These are phyloP conservation scores for Penicillium occitanis DNA, from an alignment of 2,329 filamentous ascomycete species.

Conservation along the genomic window DNA sequence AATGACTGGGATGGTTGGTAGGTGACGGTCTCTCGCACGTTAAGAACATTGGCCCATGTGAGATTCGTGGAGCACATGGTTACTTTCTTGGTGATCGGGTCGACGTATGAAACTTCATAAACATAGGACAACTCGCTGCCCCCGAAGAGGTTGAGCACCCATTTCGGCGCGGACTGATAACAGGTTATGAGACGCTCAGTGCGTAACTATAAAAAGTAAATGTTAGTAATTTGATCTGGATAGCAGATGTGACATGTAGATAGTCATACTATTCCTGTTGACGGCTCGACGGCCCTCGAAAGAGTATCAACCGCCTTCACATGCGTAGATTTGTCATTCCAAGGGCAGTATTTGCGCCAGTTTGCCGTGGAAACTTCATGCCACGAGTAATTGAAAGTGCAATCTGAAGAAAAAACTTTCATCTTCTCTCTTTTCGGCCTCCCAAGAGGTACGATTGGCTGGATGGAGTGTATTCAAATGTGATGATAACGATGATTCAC, in stretches of 20 bases:
- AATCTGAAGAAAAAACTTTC: slow-evolving; percentile 91
- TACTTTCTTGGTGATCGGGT: slow-evolving; percentile 77
- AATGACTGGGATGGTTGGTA: slow-evolving; percentile 65
- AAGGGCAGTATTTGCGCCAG: slow-evolving; percentile 98
- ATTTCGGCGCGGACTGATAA: slow-evolving; percentile 50
- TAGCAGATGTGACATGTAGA: slow-evolving; percentile 8
- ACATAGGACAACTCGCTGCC: slow-evolving; percentile 80
- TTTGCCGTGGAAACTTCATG: slow-evolving; percentile 96
- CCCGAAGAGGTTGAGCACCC: slow-evolving; percentile 74
- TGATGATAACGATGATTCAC: neutral
- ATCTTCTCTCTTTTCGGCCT: slow-evolving; percentile 50
- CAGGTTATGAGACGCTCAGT: slow-evolving; percentile 65
- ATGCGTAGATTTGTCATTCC: slow-evolving; percentile 98
- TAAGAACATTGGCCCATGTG: slow-evolving; percentile 86
- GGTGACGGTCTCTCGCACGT: slow-evolving; percentile 86
- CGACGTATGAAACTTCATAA: slow-evolving; percentile 94
- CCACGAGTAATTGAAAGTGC: slow-evolving; percentile 97
- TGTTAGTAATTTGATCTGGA: neutral
- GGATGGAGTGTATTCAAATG: neutral
- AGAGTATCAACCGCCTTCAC: slow-evolving; percentile 94
- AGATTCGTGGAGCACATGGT: slow-evolving; percentile 97
- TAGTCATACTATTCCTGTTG: slow-evolving; percentile 64
- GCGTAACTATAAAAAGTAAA: slow-evolving; percentile 54
- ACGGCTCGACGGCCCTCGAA: slow-evolving; percentile 64
- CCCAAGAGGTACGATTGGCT: neutral